Evolutionary conservation across 1,284 basidiomycete species (phyloP).

Genomic region (Tremellales sp.): DNA sequence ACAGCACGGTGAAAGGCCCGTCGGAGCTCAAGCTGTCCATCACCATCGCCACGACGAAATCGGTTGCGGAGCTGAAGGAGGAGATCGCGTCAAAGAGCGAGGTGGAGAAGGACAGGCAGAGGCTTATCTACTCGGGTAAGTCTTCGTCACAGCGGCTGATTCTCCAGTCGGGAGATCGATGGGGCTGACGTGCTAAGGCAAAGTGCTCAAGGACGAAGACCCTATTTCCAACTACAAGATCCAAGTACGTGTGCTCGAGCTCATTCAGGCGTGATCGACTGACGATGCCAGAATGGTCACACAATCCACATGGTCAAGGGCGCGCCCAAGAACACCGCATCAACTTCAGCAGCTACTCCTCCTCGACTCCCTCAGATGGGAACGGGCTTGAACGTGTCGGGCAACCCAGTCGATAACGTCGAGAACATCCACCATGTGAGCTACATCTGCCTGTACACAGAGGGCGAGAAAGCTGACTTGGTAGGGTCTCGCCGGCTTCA

Average conservation of each 20-base stretch:
- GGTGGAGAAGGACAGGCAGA: slow-evolving; percentile 76
- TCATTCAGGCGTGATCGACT: not conserved
- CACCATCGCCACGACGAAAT: slow-evolving; percentile 63
- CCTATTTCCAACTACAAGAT: slow-evolving; percentile 79
- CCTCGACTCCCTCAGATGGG: slow-evolving; percentile 71
- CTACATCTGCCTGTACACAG: not conserved
- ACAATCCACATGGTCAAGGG: slow-evolving; percentile 94
- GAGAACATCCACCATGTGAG: slow-evolving; percentile 45
- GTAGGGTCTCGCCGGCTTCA: slow-evolving; percentile 57
- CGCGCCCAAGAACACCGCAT: slow-evolving; percentile 55
- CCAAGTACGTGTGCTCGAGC: slow-evolving; percentile 47
- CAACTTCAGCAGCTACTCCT: slow-evolving; percentile 35
- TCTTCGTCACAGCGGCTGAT: slow-evolving; percentile 3
- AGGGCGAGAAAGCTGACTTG: slow-evolving; percentile 10
- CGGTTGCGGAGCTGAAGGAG: slow-evolving; percentile 77
- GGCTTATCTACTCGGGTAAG: slow-evolving; percentile 81
- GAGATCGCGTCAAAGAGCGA: slow-evolving; percentile 76
- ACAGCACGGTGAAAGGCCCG: slow-evolving; percentile 59
- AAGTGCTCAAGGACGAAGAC: slow-evolving; percentile 70
- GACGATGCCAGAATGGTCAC: slow-evolving; percentile 53
- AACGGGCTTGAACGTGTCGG: slow-evolving; percentile 63
- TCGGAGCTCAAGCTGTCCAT: slow-evolving; percentile 86
- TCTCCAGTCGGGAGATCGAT: not conserved
- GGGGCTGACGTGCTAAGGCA: slow-evolving; percentile 32
- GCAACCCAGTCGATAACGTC: slow-evolving; percentile 56